Base-by-base conservation (phyloP, 805 yeast genomes). In the Cyberlindnera xylosilytica region DNA sequence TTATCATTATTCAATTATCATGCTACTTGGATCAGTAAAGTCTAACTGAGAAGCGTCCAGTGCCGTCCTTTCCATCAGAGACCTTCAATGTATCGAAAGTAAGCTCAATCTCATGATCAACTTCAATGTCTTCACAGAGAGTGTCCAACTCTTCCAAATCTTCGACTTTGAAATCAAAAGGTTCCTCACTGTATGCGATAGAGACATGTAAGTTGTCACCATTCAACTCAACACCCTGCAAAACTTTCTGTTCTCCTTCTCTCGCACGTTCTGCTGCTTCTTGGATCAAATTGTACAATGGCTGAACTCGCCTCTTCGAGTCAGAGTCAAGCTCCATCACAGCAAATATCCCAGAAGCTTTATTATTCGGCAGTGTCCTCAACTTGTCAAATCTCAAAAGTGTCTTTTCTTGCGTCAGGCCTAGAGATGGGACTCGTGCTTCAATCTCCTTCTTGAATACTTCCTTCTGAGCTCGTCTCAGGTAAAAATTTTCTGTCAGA, bases 161-260 rank as follows among this genome's bases (percentile, higher is more conserved):
- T 2, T 49, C 46, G 20, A 45, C 17, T 6, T 23, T 27, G 22
- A 24, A 34, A 3, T 23, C 22, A 29, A 37, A 41, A 1, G 32
- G 34, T 3, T 18, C 7, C 8, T 36, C 34, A 22, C 34, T 30
- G 2, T 26, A 8, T 4, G 43, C 49, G 31, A 50, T 27, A 12
- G 56, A 51, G 5, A 50, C 48, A 31, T 55, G 59, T 6, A 53
- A 15, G 6, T 41, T 42, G 6, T 19, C 18, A n/a, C 24, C 10
- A 1, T 12, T 11, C n/a, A 37, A n/a, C 28, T 37, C 46, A 0
- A 51, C 46, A 2, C 49, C 52, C 3, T 19, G 15, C 12, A 36
- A 30, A 6, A 36, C 12, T 22, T 34, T 33, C 15, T 27, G 13
- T 13, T 34, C 44, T 5, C 29, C 37, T 3, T n/a, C 23, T 6